Percentiles rank a stretch among this genome's conserved stretches.
phyloP scores from a whole-genome alignment of 2,329 filamentous ascomycete genomes.

The Trichoderma harzianum region DNA sequence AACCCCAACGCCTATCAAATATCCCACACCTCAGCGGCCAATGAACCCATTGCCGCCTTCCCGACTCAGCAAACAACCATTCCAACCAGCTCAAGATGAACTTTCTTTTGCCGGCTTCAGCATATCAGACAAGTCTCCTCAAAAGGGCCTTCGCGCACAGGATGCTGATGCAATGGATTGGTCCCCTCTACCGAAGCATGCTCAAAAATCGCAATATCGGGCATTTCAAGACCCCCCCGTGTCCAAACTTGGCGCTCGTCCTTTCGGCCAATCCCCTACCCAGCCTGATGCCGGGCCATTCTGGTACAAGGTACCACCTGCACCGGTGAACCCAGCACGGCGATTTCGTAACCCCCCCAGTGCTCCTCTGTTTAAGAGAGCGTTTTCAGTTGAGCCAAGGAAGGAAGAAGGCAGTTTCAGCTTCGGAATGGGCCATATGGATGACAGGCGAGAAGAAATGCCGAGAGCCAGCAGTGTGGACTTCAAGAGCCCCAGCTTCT shows the following conservation, averaged over 20 bases:
- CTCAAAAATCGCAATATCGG: slow-evolving; percentile 46
- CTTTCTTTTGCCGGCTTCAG: slow-evolving; percentile 15
- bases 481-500: slow-evolving; percentile 61
- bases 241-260: slow-evolving; percentile 37
- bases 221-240: slow-evolving; percentile 49
- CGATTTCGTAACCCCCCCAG: slow-evolving; percentile 60
- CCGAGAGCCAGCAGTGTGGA: slow-evolving; percentile 31
- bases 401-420: slow-evolving; percentile 22
- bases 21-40: neutral
- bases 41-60: slow-evolving; percentile 3
- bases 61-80: neutral
- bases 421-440: neutral
- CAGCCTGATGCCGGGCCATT: slow-evolving; percentile 52
- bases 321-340: slow-evolving; percentile 64
- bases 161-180: slow-evolving; percentile 69
- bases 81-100: neutral
- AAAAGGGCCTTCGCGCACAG: slow-evolving; percentile 26
- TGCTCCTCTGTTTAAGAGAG: slow-evolving; percentile 49
- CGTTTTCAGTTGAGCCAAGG: slow-evolving; percentile 36
- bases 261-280: slow-evolving; percentile 46
- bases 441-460: slow-evolving; percentile 15
- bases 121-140: slow-evolving; percentile 22
- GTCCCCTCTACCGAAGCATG: slow-evolving; percentile 49
- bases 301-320: slow-evolving; percentile 66
- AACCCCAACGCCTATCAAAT: slow-evolving; percentile 18